Conservation (phyloP, 73 alveolate genomes). For the Symbiodinium natans region DNA sequence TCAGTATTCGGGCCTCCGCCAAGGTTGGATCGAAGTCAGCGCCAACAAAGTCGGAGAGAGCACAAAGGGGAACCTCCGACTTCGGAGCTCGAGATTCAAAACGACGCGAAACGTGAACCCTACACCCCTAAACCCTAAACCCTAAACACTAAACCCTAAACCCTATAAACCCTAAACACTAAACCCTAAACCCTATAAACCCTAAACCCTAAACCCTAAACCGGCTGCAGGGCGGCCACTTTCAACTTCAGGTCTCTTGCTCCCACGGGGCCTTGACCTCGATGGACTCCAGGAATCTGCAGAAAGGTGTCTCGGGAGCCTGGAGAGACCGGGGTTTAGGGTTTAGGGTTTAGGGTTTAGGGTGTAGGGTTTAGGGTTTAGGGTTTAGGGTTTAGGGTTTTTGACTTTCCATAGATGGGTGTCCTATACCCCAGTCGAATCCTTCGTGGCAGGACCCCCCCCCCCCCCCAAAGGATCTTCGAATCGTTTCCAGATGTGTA, state of each 20-base stretch:
- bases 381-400: too few species aligned
- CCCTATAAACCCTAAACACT: background rate
- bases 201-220: background rate
- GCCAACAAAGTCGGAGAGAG: background rate
- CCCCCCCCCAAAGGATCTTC: too few species aligned
- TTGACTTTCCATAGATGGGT: too few species aligned
- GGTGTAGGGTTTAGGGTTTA: too few species aligned
- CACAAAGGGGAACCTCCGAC: background rate
- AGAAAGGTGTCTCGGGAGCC: constrained; percentile 7
- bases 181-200: background rate
- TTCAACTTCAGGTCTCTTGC: background rate
- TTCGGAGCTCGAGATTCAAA: too few species aligned
- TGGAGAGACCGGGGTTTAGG: background rate
- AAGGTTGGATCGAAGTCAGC: background rate
- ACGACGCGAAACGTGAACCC: too few species aligned
- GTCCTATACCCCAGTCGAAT: too few species aligned
- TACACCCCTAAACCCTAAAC: too few species aligned
- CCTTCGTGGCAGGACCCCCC: too few species aligned
- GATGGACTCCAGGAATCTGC: constrained; percentile 4
- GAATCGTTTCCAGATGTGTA: too few species aligned
- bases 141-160: background rate
- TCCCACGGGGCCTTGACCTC: background rate
- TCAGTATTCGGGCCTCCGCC: too few species aligned
- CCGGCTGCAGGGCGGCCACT: background rate
- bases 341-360: too few species aligned